Evolutionary conservation across 2,329 filamentous ascomycete genomes (phyloP).

Genomic region (Mycogone perniciosa): DNA sequence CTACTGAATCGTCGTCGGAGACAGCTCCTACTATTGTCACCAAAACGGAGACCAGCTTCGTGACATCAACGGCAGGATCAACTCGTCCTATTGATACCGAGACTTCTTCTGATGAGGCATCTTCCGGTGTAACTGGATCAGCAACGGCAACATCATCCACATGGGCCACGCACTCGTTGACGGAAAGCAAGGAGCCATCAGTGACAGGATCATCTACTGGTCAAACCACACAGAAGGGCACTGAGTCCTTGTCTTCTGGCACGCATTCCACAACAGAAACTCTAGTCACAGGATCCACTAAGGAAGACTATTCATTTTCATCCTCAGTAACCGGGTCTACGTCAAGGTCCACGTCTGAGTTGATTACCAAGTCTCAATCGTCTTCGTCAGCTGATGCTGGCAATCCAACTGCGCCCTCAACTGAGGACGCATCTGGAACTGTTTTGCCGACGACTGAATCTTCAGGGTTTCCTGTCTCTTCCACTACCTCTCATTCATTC

Average conservation of each 20-base stretch:
- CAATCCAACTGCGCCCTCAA: not conserved
- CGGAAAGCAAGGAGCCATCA: not conserved
- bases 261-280: slow-evolving; percentile 5
- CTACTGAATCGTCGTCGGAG: slow-evolving; percentile 2
- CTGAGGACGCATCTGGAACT: slow-evolving; percentile 1
- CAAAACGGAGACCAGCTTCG: slow-evolving; percentile 3
- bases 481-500: not conserved
- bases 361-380: not conserved
- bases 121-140: not conserved
- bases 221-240: slow-evolving; percentile 2
- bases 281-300: not conserved
- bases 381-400: not conserved
- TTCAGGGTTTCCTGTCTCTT: not conserved
- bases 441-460: slow-evolving; percentile 2
- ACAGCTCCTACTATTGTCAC: slow-evolving; percentile 1
- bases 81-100: not conserved
- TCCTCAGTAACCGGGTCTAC: not conserved
- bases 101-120: not conserved
- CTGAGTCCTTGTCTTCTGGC: slow-evolving; percentile 3
- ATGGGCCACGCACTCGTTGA: not conserved
- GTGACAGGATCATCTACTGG: not conserved
- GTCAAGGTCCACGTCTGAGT: not conserved
- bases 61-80: not conserved
- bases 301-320: slow-evolving; percentile 3
- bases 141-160: not conserved